Conservation (phyloP, 306 rosid genomes). For the Citrullus colocynthis region DNA sequence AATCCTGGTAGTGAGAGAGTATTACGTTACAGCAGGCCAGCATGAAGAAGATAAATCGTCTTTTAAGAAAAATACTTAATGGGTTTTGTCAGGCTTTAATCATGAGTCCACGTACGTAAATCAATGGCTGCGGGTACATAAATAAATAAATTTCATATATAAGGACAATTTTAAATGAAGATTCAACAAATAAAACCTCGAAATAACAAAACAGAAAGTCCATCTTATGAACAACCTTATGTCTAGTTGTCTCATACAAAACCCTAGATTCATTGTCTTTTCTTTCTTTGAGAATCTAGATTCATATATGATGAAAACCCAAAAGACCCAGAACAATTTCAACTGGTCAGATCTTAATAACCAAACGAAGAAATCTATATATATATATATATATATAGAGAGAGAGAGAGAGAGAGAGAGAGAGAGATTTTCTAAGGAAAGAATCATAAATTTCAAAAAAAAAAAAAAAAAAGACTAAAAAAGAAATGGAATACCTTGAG, state of each 20-base stretch:
- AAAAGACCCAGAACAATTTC: background rate
- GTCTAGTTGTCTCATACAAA: background rate
- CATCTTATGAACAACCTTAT: background rate
- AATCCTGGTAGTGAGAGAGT: background rate
- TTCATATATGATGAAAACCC: background rate
- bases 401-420: too few relatives aligned
- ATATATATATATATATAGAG: too few relatives aligned
- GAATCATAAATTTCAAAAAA: too few relatives aligned
- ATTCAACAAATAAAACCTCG: background rate
- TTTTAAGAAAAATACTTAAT: background rate
- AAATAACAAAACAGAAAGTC: background rate
- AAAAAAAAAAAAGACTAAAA: too few relatives aligned
- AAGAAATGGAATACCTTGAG: background rate
- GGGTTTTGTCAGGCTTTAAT: conserved; percentile 1
- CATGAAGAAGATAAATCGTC: background rate
- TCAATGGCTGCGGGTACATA: background rate
- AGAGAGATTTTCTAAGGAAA: too few relatives aligned
- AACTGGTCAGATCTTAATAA: too few relatives aligned
- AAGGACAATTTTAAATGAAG: background rate
- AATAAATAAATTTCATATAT: background rate
- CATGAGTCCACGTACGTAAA: background rate
- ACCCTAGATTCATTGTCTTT: background rate
- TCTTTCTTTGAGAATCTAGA: too few relatives aligned
- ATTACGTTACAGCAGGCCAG: background rate
- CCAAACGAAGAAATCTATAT: too few relatives aligned